Evolutionary conservation across 441 rosid species (phyloP), one percentile per base, ranked within the genome.

Genomic region (Eruca vesicaria): DNA sequence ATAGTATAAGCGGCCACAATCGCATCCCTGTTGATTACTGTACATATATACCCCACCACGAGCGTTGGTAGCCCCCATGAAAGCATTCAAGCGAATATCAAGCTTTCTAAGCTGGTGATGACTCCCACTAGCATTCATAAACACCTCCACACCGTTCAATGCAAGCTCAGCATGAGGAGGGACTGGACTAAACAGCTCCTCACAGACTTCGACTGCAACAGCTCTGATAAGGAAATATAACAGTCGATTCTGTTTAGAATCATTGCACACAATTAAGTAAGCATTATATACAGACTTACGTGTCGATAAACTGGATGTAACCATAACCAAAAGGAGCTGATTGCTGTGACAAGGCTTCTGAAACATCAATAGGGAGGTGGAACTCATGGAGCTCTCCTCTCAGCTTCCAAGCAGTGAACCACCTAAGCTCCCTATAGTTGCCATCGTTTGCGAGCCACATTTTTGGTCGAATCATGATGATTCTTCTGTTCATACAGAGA

Each of bases 121-220:
- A 85, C 99, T 96, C 45, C 99, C 99, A 81, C 98, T 96, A 29
- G 98, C 99, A 85, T 96, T 96, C 97, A 96, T 98, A 83, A 96
- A 96, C 56, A 96, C 96, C 81, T 96, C 99, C 38, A 96, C 98
- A 11, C 99, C 98, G 56, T 93, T 96, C 76, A 96, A 70, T 12
- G 99, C 97, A 71, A 96, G 98, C 83, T 93, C 99, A n/a, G 97
- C 83, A 78, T 96, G 99, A 76, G 96, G 94, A 56, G 98, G 97
- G 69, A 82, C 64, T 10, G 98, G 88, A 20, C 93, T 82, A 78
- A 89, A 96, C 75, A 96, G 93, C 80, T 96, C 99, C 80, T 96
- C 99, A 76, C 99, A 96, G 58, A 91, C 84, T 87, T 96, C 99
- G 11, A 87, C 93, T 9, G 96, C 99, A 81, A 96, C 97, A 83